These are phyloP conservation scores for Leccinum solheimii DNA, from an alignment of 1,284 basidiomycete species.

Conservation along the genomic window DNA sequence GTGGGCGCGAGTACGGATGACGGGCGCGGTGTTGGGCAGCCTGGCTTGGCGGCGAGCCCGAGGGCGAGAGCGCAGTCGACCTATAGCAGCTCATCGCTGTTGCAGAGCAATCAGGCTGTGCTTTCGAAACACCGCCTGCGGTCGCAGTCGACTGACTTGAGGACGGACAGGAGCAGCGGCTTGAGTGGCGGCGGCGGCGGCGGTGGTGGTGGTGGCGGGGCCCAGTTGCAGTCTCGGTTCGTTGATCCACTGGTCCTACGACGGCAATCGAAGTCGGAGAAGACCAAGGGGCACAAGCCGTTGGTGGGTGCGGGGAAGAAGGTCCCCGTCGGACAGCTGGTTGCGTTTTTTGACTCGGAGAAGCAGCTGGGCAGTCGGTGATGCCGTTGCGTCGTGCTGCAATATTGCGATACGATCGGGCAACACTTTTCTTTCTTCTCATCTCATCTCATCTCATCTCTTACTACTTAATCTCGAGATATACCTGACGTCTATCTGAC, in stretches of 20 bases:
- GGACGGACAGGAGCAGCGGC: slow-evolving; percentile 11
- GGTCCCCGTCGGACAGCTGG: slow-evolving; percentile 70
- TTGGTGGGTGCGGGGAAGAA: slow-evolving; percentile 46
- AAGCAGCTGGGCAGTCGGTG: slow-evolving; percentile 30
- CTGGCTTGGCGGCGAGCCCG: slow-evolving; percentile 17
- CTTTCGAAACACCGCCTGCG: slow-evolving; percentile 24
- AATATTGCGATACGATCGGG: background rate
- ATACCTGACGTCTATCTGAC: background rate
- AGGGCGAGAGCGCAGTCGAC: slow-evolving; percentile 53
- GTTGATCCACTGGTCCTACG: slow-evolving; percentile 72
- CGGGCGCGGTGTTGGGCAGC: background rate
- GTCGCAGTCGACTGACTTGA: slow-evolving; percentile 35
- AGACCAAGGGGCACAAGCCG: slow-evolving; percentile 37
- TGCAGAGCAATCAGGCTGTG: slow-evolving; percentile 31
- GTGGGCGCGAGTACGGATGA: slow-evolving; percentile 13
- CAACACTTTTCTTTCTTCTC: background rate
- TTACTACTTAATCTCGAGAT: background rate
- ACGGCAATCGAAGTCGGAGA: slow-evolving; percentile 56
- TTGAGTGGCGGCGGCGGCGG: background rate
- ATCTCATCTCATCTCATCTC: background rate
- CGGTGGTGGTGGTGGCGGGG: slow-evolving; percentile 2
- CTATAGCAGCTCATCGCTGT: slow-evolving; percentile 37
- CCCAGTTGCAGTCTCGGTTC: slow-evolving; percentile 40
- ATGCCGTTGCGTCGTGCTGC: background rate
- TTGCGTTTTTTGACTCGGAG: slow-evolving; percentile 80